phyloP scores from a whole-genome alignment of 2,329 filamentous ascomycete species.

The Fonsecaea nubica region DNA sequence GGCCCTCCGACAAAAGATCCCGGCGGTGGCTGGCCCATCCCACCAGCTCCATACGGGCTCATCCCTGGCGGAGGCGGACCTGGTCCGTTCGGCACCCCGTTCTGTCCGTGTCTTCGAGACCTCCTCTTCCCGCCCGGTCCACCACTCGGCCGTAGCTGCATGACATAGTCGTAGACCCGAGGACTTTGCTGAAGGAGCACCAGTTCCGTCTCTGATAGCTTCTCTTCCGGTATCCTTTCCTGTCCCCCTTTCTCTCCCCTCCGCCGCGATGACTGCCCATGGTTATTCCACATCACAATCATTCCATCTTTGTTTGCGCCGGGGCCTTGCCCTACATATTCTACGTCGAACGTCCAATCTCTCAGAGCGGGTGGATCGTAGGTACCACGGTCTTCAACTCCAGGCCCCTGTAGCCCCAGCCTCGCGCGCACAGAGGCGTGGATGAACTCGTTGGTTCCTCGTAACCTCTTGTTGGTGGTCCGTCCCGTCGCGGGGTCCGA shows the following conservation, averaged over 20 bases:
- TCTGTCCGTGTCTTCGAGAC: conserved; percentile 24
- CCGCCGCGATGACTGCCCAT: conserved; percentile 6
- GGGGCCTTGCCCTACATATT: conserved; percentile 28
- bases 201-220: conserved; percentile 37
- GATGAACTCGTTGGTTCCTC: conserved; percentile 44
- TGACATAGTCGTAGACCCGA: conserved; percentile 35
- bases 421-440: conserved; percentile 41
- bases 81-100: conserved; percentile 12
- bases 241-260: conserved; percentile 34
- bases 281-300: conserved; percentile 40
- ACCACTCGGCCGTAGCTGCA: conserved; percentile 25
- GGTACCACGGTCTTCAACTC: conserved; percentile 35
- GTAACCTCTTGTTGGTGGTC: conserved; percentile 36
- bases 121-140: conserved; percentile 31
- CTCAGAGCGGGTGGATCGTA: conserved; percentile 38
- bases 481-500: conserved; percentile 39
- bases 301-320: conserved; percentile 35
- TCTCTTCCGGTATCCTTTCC: conserved; percentile 39
- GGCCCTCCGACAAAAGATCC: conserved; percentile 17
- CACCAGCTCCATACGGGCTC: not conserved
- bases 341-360: conserved; percentile 40
- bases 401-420: conserved; percentile 39
- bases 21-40: conserved; percentile 7
- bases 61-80: conserved; percentile 8
- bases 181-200: conserved; percentile 37